phyloP scores from a whole-genome alignment of 164 flowering plant species.

The Stephania yunnanensis region DNA sequence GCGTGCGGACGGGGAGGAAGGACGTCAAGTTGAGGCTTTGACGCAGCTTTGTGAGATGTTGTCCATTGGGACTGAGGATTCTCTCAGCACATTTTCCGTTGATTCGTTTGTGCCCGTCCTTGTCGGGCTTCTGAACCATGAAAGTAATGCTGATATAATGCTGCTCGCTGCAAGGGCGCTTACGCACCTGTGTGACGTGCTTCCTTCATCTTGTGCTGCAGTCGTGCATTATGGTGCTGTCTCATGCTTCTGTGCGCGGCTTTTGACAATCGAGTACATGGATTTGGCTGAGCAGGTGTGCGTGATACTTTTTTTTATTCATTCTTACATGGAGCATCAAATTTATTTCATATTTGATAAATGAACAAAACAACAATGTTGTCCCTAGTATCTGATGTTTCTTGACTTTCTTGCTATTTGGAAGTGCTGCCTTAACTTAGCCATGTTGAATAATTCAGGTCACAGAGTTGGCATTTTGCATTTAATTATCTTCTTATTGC shows the following conservation, averaged over 20 bases:
- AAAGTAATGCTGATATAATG: slow-evolving; percentile 95
- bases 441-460: neutral
- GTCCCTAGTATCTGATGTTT: neutral
- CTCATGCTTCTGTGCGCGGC: slow-evolving; percentile 74
- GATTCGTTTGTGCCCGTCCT: slow-evolving; percentile 95
- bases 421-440: neutral
- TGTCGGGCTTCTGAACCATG: slow-evolving; percentile 87
- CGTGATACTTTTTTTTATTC: neutral
- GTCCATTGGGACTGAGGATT: slow-evolving; percentile 94
- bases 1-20: slow-evolving; percentile 96
- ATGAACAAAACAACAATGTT: neutral
- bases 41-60: slow-evolving; percentile 97
- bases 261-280: slow-evolving; percentile 98
- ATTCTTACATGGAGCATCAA: neutral
- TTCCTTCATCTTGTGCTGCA: slow-evolving; percentile 94
- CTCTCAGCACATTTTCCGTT: slow-evolving; percentile 87
- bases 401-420: neutral
- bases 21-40: slow-evolving; percentile 84
- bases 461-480: neutral
- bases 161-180: slow-evolving; percentile 94
- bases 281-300: slow-evolving; percentile 98
- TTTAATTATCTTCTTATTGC: neutral
- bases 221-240: slow-evolving; percentile 97
- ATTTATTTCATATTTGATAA: neutral
- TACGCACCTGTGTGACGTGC: slow-evolving; percentile 88